These are phyloP conservation scores for Cladosporium sphaerospermum DNA, from an alignment of 2,329 filamentous ascomycete genomes.

Conservation along the genomic window DNA sequence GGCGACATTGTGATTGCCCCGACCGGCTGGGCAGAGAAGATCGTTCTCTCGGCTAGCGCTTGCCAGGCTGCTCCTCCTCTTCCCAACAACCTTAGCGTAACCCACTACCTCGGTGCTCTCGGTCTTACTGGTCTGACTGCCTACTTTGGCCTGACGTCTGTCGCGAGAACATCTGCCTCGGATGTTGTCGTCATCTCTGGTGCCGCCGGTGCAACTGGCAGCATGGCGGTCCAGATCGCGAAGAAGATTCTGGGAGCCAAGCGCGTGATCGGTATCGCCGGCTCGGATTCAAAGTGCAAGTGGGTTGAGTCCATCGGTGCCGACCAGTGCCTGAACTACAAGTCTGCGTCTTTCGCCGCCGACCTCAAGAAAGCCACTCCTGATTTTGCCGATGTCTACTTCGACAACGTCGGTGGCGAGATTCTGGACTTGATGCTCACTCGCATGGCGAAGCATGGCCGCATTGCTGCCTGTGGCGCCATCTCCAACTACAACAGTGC, in stretches of 20 bases:
- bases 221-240: constrained; percentile 48
- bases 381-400: constrained; percentile 58
- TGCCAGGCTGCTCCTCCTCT: constrained; percentile 19
- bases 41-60: constrained; percentile 31
- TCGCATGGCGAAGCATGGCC: constrained; percentile 55
- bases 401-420: constrained; percentile 68
- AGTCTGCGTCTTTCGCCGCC: constrained; percentile 40
- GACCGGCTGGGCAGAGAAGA: constrained; percentile 39
- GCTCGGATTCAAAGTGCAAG: constrained; percentile 47
- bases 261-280: constrained; percentile 48
- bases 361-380: constrained; percentile 44
- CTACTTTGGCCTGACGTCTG: constrained; percentile 42
- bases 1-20: constrained; percentile 33
- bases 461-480: constrained; percentile 63
- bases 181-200: constrained; percentile 43
- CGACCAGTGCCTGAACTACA: constrained; percentile 52
- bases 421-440: constrained; percentile 61
- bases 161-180: constrained; percentile 33
- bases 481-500: constrained; percentile 64
- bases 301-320: constrained; percentile 48
- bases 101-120: constrained; percentile 44
- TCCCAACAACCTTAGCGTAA: constrained; percentile 33
- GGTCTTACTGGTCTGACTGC: constrained; percentile 41
- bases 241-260: constrained; percentile 41
- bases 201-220: constrained; percentile 45